Evolutionary conservation across 2,329 filamentous ascomycete species (phyloP), one percentile per base, ranked within the genome.

Genomic region (Tolypocladium guangdongense): DNA sequence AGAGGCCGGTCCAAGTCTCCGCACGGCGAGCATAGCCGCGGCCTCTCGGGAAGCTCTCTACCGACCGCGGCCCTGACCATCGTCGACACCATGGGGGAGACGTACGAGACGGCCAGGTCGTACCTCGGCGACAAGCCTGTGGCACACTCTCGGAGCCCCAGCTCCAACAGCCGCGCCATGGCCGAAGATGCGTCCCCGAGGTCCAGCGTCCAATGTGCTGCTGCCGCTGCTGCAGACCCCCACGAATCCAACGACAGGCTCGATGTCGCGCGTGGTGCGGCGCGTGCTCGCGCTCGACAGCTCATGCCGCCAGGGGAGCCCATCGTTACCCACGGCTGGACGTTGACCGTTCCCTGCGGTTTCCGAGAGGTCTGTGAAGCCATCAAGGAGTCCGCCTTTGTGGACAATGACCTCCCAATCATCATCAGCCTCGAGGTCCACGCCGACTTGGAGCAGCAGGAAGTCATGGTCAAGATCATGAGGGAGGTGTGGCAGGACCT

Each of bases 401-500:
- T 81, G 32, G 79, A 74, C 7, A 91, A 82, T 55, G 80, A 87
- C 51, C 74, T 96, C 22, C 93, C 93, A 0, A 74, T 99, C 39
- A 95, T 97, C 55, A 82, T 97, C 59, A 96, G 90, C 66, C 77
- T 97, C 7, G 93, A 99, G 69, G 88, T 97, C 0, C 92, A 97
- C 67, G 86, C 90, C 16, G 82, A 86, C 56, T 73, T 78, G 1
- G 82, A 88, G 52, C 92, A 97, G 68, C 93, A 99, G 68, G 83
- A 90, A 58, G 79, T 87, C 50, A 96, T 97, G 88, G 91, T 96
- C 12, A 81, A 88, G 53, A 95, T 97, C 58, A 96, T 99, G 87
- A 84, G 84, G 59, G 83, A 96, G 60, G 86, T 88, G 58, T 99
- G 91, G 90, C 80, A 78, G 41, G 84, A 81, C 0, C 72, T 87